Evolutionary conservation across 1,139 yeast genomes (phyloP), one percentile per base, ranked within the genome.

Genomic region (Arxiozyma telluris): DNA sequence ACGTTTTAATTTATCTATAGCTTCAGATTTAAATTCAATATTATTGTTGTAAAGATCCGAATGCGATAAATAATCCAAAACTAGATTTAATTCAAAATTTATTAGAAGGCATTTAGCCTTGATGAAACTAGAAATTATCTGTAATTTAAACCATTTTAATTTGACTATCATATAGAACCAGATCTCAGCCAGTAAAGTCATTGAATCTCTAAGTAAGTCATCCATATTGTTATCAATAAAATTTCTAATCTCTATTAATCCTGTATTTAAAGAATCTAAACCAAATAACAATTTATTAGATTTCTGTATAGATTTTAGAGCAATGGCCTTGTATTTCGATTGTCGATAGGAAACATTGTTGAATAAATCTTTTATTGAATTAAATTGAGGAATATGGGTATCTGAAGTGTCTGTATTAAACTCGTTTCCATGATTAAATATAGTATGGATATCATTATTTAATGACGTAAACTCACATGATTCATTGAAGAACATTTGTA

Each of bases 281-380:
- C 60, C 63, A 22, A 53, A 44, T n/a, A 66, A 59, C n/a, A 64
- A 50, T 44, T 60, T 63, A 45, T 64, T 66, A 49, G 64, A 64
- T 44, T 59, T 59, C 21, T 58, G 55, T 22, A 64, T 60, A 34
- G 64, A 59, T 54, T 61, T 63, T 52, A 62, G 43, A 1, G 65
- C 61, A 44, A 61, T 54, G 41, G 62, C 65, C 49, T 56, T 57
- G 50, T 62, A 62, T 11, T 52, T 48, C 21, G 53, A 50, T 44
- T 52, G 47, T 15, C 11, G 17, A 18, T 53, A 53, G 1, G 47
- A 27, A 3, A 15, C 21, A 22, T 50, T 43, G 20, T 41, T 38
- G 9, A 42, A 18, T 27, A 50, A 38, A 18, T 50, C 50, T 2
- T 21, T 23, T 22, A 47, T 22, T 23, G 44, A 27, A 4, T 12